Percentiles rank a stretch among this genome's conserved stretches.
Evolutionary conservation across 192 early-diverging fungal species (phyloP).

Genomic region (Blastocladiella britannica): DNA sequence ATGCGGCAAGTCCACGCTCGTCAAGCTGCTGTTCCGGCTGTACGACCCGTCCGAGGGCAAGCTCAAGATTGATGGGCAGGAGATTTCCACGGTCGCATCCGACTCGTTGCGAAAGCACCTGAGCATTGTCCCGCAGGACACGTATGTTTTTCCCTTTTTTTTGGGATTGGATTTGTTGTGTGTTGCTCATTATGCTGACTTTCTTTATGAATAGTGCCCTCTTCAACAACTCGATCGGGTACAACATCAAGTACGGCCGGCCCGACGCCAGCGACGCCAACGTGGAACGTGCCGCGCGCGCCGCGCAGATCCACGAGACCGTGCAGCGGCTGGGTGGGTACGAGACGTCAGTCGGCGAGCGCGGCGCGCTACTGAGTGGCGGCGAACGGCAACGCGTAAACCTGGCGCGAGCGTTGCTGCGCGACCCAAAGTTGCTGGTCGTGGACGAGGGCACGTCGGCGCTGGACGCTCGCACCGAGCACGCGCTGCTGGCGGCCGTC

Average conservation of each 20-base stretch:
- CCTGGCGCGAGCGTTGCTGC: conserved; percentile 80
- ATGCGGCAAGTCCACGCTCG: conserved; percentile 58
- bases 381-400: conserved; percentile 68
- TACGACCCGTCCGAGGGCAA: conserved; percentile 65
- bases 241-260: conserved; percentile 85
- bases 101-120: conserved; percentile 55
- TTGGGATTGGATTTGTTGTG: neutral
- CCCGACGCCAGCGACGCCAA: conserved; percentile 39
- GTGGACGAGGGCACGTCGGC: conserved; percentile 70
- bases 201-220: conserved; percentile 49
- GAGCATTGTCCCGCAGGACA: conserved; percentile 66
- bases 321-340: conserved; percentile 60
- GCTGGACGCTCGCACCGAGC: conserved; percentile 38
- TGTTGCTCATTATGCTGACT: neutral
- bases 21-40: conserved; percentile 79
- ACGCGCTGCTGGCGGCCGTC: conserved; percentile 22
- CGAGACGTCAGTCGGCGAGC: conserved; percentile 71
- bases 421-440: conserved; percentile 64
- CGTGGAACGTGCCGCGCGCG: conserved; percentile 45
- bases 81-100: conserved; percentile 54
- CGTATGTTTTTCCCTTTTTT: neutral
- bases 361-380: conserved; percentile 47
- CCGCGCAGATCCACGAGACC: conserved; percentile 54
- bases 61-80: conserved; percentile 70
- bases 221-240: conserved; percentile 78